Evolutionary conservation across 2,329 filamentous ascomycete genomes (phyloP).

Genomic region (Pseudocercospora vitis): DNA sequence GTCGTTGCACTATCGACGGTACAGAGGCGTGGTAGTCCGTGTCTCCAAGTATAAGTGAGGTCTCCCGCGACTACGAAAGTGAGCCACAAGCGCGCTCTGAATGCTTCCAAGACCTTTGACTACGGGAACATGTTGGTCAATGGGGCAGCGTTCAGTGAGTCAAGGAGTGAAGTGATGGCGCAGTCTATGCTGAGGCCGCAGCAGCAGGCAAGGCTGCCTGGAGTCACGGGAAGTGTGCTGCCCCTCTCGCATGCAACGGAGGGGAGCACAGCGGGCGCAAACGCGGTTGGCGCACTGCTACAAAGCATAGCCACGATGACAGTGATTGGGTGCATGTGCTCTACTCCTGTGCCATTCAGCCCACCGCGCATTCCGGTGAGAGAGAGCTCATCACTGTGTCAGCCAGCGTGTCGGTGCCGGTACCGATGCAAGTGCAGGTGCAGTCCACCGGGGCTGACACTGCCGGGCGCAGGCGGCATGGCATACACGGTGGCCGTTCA

Average conservation of each 20-base stretch:
- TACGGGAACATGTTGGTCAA: background rate
- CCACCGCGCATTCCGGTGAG: conserved; percentile 13
- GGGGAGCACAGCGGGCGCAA: conserved; percentile 10
- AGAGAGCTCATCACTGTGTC: no score
- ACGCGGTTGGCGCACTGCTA: conserved; percentile 12
- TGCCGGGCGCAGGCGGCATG: conserved; percentile 6
- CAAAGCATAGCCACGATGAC: conserved; percentile 3
- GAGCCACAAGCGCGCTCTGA: background rate
- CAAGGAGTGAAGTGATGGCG: background rate
- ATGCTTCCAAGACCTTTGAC: background rate
- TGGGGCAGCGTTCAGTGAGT: background rate
- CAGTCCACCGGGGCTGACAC: background rate
- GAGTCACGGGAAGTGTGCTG: conserved; percentile 14
- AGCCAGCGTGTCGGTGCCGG: no score
- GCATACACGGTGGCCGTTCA: no score
- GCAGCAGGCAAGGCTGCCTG: conserved; percentile 15
- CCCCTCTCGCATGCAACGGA: no score
- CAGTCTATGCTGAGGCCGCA: background rate
- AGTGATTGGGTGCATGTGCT: conserved; percentile 18
- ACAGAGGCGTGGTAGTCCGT: no score
- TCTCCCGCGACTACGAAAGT: background rate
- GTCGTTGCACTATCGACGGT: background rate
- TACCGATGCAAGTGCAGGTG: no score
- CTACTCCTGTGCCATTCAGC: no score
- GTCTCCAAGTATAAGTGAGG: no score